Evolutionary conservation across 352 stramenopile species (phyloP), one percentile per base, ranked within the genome.

Genomic region (Globisporangium cylindrosporum): DNA sequence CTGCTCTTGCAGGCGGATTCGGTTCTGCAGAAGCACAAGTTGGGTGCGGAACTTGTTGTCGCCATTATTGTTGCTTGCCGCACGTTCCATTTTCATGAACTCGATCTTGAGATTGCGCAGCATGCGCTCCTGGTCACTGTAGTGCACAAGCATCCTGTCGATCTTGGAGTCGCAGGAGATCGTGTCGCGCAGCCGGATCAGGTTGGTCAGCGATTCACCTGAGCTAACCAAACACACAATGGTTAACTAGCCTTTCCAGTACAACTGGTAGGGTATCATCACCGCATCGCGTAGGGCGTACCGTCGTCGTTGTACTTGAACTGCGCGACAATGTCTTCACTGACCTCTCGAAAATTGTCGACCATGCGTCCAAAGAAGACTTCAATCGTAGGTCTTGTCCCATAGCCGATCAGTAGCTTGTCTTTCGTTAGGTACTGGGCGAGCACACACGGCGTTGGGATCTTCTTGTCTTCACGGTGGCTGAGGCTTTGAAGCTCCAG

Each of bases 301-400:
- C 82, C 85, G 57, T 95, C 85, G 38, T 95, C 87, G 56, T 90
- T 90, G 73, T 84, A 92, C 57, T 95, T 95, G 74, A 89, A 93
- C 65, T 90, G 78, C 3, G 84, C 80, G 12, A 91, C 70, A 46
- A 93, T 92, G 51, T 95, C 85, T 59, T 92, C 83, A 3, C 80
- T 67, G 4, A 95, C 69, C 15, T 80, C 70, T 22, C 76, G 70
- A 43, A 92, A 92, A 0, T 74, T 36, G 27, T 89, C 64, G 1
- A 94, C 69, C 27, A 81, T 55, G 48, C 59, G 74, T 14, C 66
- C 61, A 22, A 94, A 70, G 27, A 93, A 72, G 3, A 75, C 64
- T 36, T 94, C 84, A 2, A 83, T 66, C 8, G 62, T 61, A 24
- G 38, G 12, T 15, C 14, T 48, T 14, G 14, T 6, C 38, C 53